Evolutionary conservation across 805 yeast species (phyloP).

Genomic region (Ascoidea rubescens): DNA sequence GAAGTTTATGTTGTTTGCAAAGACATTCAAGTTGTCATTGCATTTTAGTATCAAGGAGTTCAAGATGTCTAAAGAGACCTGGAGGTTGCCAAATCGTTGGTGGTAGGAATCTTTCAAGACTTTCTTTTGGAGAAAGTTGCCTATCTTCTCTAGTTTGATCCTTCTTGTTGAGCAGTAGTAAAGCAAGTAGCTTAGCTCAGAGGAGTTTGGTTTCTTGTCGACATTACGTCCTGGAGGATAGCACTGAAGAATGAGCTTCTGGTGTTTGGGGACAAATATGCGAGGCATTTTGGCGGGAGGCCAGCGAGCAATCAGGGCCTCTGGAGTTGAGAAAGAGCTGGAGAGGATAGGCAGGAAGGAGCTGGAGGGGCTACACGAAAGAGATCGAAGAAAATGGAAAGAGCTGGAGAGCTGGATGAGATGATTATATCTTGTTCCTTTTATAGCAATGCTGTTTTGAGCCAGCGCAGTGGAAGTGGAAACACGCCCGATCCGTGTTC

Average conservation of each 20-base stretch:
- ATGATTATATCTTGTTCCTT: too few relatives aligned
- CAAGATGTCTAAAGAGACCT: conserved; percentile 65
- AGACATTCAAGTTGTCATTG: conserved; percentile 69
- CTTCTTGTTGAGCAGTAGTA: conserved; percentile 87
- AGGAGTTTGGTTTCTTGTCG: conserved; percentile 85
- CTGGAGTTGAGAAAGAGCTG: too few relatives aligned
- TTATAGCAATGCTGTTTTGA: too few relatives aligned
- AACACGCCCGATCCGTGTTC: too few relatives aligned
- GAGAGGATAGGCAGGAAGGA: too few relatives aligned
- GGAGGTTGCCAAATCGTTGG: conserved; percentile 62
- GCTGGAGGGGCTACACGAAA: too few relatives aligned
- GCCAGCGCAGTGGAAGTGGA: too few relatives aligned
- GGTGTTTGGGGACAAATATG: conserved; percentile 49
- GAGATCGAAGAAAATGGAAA: too few relatives aligned
- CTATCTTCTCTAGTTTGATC: conserved; percentile 79
- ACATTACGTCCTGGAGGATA: conserved; percentile 80
- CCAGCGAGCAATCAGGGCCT: too few relatives aligned
- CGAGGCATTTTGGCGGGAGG: too few relatives aligned
- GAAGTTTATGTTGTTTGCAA: conserved; percentile 54
- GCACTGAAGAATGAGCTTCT: conserved; percentile 78
- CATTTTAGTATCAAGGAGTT: conserved; percentile 61
- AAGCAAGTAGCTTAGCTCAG: conserved; percentile 76
- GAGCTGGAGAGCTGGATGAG: too few relatives aligned
- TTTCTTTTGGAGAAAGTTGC: conserved; percentile 48
- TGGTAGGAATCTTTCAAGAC: conserved; percentile 46